Conservation (phyloP, 352 stramenopile genomes). For the Globisporangium perplexum region DNA sequence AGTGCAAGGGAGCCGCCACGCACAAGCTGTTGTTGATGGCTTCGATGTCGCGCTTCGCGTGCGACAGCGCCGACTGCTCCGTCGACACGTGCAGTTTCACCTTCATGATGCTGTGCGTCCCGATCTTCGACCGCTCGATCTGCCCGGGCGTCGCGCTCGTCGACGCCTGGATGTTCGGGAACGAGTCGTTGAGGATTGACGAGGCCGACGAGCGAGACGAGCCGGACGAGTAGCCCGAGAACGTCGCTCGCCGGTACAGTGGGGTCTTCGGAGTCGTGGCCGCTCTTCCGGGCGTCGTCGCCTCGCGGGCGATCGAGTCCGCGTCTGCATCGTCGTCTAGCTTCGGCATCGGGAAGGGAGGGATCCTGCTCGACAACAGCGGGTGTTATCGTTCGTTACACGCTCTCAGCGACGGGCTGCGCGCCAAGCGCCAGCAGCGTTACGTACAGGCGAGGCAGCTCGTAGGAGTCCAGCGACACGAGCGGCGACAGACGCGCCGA, state of each 20-base stretch:
- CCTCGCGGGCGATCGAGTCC: not conserved
- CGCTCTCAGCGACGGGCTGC: not conserved
- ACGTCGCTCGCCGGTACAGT: constrained; percentile 13
- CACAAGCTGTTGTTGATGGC: constrained; percentile 84
- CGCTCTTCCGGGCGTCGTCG: not conserved
- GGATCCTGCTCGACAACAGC: constrained; percentile 29
- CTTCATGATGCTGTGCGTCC: constrained; percentile 59
- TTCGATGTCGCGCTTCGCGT: constrained; percentile 63
- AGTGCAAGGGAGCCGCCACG: too few relatives aligned
- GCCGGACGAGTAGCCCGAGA: constrained; percentile 28
- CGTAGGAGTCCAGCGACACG: constrained; percentile 34
- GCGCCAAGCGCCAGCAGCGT: not conserved
- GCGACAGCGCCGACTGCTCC: constrained; percentile 29
- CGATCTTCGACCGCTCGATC: constrained; percentile 56
- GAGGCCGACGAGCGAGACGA: constrained; percentile 15
- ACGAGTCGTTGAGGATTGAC: constrained; percentile 37
- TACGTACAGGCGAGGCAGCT: constrained; percentile 70
- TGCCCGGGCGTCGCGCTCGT: constrained; percentile 66
- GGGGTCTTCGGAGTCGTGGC: constrained; percentile 16
- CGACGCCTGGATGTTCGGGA: constrained; percentile 77
- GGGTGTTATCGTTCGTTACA: not conserved
- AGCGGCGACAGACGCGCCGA: constrained; percentile 57
- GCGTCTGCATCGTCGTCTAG: constrained; percentile 11
- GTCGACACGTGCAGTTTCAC: constrained; percentile 71
- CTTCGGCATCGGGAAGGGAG: constrained; percentile 44